Conservation (phyloP, 225 moss, liverwort and hornwort species). For the Ulota crispa region DNA sequence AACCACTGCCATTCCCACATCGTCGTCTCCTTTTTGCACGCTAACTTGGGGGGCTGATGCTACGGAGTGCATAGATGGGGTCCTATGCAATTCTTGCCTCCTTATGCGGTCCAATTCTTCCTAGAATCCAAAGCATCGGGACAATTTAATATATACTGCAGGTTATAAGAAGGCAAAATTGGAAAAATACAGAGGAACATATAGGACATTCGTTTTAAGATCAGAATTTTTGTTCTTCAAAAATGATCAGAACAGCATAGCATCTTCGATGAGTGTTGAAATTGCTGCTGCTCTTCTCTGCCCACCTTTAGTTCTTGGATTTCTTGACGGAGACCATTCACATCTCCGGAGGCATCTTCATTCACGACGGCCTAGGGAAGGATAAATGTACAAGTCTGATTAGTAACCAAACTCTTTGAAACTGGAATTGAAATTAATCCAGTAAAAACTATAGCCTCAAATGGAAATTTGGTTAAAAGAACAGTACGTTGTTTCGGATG, state of each 20-base stretch:
- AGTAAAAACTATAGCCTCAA: not conserved
- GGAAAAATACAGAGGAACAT: not conserved
- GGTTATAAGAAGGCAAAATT: not conserved
- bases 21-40: slow-evolving; percentile 34
- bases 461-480: not conserved
- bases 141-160: not conserved
- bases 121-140: slow-evolving; percentile 32
- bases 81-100: slow-evolving; percentile 65
- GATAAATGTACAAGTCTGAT: slow-evolving; percentile 9
- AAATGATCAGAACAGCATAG: not conserved
- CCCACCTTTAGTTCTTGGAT: slow-evolving; percentile 68
- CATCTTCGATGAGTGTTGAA: not conserved
- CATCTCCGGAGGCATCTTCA: slow-evolving; percentile 66
- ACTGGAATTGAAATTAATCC: not conserved
- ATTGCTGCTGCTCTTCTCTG: not conserved
- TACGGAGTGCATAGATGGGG: slow-evolving; percentile 45
- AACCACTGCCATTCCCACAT: slow-evolving; percentile 41
- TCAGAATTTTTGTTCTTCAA: not conserved
- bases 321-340: slow-evolving; percentile 62
- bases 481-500: slow-evolving; percentile 57
- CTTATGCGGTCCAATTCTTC: slow-evolving; percentile 80
- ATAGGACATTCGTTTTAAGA: not conserved
- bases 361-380: slow-evolving; percentile 59
- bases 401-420: not conserved
- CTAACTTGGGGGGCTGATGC: slow-evolving; percentile 32